phyloP scores from a whole-genome alignment of 139 green algal species.

The Micractinium sp. region DNA sequence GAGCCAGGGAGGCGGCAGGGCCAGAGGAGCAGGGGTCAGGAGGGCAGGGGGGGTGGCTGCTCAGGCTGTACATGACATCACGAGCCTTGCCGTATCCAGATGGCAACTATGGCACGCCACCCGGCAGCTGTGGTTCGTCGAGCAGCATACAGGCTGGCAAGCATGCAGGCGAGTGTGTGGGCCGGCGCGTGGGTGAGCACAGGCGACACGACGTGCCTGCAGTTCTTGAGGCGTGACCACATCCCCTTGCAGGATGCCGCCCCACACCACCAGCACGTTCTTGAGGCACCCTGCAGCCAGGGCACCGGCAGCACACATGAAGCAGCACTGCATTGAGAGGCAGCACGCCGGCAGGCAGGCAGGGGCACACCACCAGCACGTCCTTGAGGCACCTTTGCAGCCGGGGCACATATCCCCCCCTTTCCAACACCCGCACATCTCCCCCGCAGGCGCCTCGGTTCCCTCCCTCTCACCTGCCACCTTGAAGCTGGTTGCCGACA shows the following conservation, averaged over 20 bases:
- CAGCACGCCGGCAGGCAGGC: background rate
- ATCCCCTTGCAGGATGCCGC: constrained; percentile 40
- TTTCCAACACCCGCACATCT: no score
- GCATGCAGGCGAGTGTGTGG: background rate
- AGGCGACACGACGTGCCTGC: background rate
- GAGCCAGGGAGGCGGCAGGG: background rate
- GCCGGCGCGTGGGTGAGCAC: no score
- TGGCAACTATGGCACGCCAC: no score
- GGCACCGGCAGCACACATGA: background rate
- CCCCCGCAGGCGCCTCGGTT: no score
- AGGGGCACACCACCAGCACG: no score
- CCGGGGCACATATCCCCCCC: no score
- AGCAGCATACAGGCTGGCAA: background rate
- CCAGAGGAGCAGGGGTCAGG: background rate
- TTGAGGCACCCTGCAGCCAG: constrained; percentile 41
- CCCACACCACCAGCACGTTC: constrained; percentile 50
- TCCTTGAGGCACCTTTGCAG: no score
- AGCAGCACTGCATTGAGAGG: background rate
- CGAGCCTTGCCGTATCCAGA: background rate
- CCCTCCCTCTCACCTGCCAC: constrained; percentile 38
- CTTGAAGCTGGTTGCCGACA: constrained; percentile 81
- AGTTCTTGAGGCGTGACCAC: constrained; percentile 33
- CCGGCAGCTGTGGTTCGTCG: no score
- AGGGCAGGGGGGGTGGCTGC: no score
- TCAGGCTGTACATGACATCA: background rate